Percentiles rank a stretch among this genome's conserved stretches.
phyloP scores from a whole-genome alignment of 2,329 filamentous ascomycete species.

The Cladorrhinum sp. region DNA sequence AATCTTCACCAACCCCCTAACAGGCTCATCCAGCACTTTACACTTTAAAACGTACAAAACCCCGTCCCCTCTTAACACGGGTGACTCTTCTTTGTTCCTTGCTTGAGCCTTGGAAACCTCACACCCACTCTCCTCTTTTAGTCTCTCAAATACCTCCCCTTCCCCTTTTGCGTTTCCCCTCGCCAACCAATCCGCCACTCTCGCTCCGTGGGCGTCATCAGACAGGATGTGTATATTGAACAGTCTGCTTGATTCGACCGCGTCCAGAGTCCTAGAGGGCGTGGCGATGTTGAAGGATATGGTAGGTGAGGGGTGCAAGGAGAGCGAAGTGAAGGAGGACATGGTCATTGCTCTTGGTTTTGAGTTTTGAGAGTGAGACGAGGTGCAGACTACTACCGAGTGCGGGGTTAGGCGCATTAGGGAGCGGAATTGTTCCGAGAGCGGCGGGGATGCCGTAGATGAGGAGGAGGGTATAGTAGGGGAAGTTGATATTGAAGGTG shows the following conservation, averaged over 20 bases:
- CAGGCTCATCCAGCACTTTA: conserved; percentile 38
- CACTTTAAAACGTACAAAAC: conserved; percentile 50
- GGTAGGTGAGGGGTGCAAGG: conserved; percentile 47
- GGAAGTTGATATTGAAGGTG: neutral
- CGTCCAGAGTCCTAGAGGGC: conserved; percentile 54
- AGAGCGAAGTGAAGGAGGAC: conserved; percentile 57
- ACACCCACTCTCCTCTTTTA: conserved; percentile 31
- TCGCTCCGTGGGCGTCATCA: conserved; percentile 45
- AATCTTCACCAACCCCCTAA: conserved; percentile 43
- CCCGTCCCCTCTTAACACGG: conserved; percentile 48
- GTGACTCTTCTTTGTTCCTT: conserved; percentile 30
- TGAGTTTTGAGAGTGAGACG: conserved; percentile 23
- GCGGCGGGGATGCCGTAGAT: neutral
- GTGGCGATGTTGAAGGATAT: conserved; percentile 57
- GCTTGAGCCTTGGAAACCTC: conserved; percentile 20
- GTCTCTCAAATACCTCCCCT: conserved; percentile 36
- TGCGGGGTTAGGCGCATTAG: conserved; percentile 54
- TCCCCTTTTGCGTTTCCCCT: conserved; percentile 42
- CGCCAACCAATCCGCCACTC: conserved; percentile 51
- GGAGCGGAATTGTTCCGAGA: conserved; percentile 46
- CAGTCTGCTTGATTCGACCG: conserved; percentile 40
- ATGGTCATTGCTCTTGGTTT: conserved; percentile 53
- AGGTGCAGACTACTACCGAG: conserved; percentile 55
- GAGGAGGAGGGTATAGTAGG: too few relatives aligned
- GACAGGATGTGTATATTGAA: conserved; percentile 57